Evolutionary conservation across 169 alveolate species (phyloP).

Genomic region (Plasmodium cynomolgi): DNA sequence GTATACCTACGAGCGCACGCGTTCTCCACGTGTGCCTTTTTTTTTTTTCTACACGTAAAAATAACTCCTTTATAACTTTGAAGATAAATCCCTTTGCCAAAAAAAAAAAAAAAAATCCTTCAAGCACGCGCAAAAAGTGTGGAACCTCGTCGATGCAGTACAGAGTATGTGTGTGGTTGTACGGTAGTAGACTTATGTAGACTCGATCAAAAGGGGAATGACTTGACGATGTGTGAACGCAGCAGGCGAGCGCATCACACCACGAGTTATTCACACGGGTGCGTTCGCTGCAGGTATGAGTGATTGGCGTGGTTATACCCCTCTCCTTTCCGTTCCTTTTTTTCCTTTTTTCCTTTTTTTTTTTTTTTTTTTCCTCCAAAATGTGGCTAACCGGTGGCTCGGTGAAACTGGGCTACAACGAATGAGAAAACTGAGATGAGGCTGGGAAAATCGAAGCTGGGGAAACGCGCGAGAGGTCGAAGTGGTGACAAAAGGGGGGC

Average conservation of each 20-base stretch:
- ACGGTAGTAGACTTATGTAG: neutral
- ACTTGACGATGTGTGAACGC: neutral
- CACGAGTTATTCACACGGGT: neutral
- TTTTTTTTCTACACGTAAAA: neutral
- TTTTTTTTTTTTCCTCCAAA: neutral
- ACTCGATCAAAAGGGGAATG: neutral
- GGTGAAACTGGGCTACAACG: neutral
- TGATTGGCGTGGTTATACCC: neutral
- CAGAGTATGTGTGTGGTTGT: neutral
- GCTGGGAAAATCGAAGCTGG: neutral
- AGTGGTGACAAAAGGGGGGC: neutral
- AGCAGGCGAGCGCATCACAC: neutral
- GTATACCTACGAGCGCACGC: neutral
- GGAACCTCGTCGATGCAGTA: neutral
- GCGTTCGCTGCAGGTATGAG: neutral
- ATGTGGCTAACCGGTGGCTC: conserved; percentile 3
- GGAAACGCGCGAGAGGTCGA: neutral
- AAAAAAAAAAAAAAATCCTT: neutral
- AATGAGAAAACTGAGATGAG: neutral
- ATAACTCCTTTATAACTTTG: neutral
- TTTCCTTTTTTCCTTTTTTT: neutral
- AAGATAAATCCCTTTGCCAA: neutral
- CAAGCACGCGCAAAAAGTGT: neutral
- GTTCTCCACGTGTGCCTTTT: neutral
- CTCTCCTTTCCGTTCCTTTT: neutral